Evolutionary conservation across 805 yeast genomes (phyloP), one percentile per base, ranked within the genome.

Genomic region (Ogataea nonfermentans): DNA sequence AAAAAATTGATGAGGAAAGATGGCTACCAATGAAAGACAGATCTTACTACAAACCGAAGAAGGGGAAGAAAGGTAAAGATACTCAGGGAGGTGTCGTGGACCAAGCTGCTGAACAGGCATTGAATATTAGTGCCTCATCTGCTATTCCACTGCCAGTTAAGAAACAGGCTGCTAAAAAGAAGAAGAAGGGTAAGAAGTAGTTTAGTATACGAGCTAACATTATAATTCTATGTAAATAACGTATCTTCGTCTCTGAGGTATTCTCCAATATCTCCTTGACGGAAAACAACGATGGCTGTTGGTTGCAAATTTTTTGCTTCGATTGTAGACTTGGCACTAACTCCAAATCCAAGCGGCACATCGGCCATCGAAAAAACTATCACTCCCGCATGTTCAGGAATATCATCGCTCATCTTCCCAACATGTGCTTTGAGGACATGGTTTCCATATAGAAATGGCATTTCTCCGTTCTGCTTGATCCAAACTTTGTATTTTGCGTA

Each of bases 261-360:
- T 66, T 93, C 99, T 48, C 99, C 99, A 51, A 93, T 87, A 70
- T 93, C 99, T 51, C 95, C 86, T 63, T 93, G 99, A 74, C 99
- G 81, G 63, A 86, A 91, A 4, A 95, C 95, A 11, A 91, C 96
- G 36, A 93, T 90, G 16, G 82, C 93, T 17, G 95, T 91, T 41
- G 99, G 99, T 61, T 85, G 95, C 54, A 89, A 70, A 57, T 79
- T 78, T 63, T 93, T 80, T 16, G 93, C 79, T 61, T 91, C 99
- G 24, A 79, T 73, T 8, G 98, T 89, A 23, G 95, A 81, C 65
- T 87, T 90, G 24, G 98, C 90, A 55, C 90, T 77, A 9, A 93
- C 95, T 44, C 99, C 99, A 56, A 93, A 93, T 0, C 99, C 99
- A 39, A 91, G 71, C 14, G 99, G 96, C 22, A 81, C 77, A 62